These are phyloP conservation scores for Myxozyma lipomycoides DNA, from an alignment of 805 yeast genomes.

Conservation along the genomic window DNA sequence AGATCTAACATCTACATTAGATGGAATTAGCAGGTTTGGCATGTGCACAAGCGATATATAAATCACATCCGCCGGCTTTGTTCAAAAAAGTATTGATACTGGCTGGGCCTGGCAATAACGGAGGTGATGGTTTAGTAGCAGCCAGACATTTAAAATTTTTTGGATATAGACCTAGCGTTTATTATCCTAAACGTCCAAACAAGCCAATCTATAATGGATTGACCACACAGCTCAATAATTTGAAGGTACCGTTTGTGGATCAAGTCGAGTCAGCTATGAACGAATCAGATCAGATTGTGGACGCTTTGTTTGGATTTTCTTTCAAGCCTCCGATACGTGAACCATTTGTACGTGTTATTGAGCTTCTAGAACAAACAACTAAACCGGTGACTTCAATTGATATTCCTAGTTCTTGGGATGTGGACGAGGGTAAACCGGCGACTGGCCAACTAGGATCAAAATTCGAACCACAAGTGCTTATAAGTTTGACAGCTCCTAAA, in stretches of 20 bases:
- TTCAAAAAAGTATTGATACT: slow-evolving; percentile 56
- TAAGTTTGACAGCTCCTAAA: slow-evolving; percentile 91
- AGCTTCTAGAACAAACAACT: slow-evolving; percentile 39
- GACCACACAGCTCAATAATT: slow-evolving; percentile 59
- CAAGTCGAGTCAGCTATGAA: slow-evolving; percentile 40
- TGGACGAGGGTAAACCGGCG: slow-evolving; percentile 69
- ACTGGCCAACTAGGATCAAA: slow-evolving; percentile 39
- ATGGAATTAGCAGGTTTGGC: slow-evolving; percentile 97
- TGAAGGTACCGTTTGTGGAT: slow-evolving; percentile 57
- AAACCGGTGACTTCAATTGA: slow-evolving; percentile 77
- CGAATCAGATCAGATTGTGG: slow-evolving; percentile 55
- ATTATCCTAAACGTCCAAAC: slow-evolving; percentile 68
- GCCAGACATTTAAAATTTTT: slow-evolving; percentile 82
- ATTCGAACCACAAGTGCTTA: slow-evolving; percentile 62
- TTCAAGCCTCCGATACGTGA: slow-evolving; percentile 82
- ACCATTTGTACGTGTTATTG: slow-evolving; percentile 58
- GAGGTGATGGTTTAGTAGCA: slow-evolving; percentile 96
- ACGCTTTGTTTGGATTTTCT: slow-evolving; percentile 89
- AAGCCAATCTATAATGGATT: slow-evolving; percentile 46
- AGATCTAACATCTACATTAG: slow-evolving; percentile 27
- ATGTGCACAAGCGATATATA: slow-evolving; percentile 81
- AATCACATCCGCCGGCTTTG: slow-evolving; percentile 55
- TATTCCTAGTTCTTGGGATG: slow-evolving; percentile 97
- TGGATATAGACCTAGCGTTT: slow-evolving; percentile 72
- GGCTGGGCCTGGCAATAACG: slow-evolving; percentile 95